Percentiles rank a stretch among this genome's conserved stretches.
These are phyloP conservation scores for Monosporascus sp. DNA, from an alignment of 2,329 filamentous ascomycete genomes.

Conservation along the genomic window DNA sequence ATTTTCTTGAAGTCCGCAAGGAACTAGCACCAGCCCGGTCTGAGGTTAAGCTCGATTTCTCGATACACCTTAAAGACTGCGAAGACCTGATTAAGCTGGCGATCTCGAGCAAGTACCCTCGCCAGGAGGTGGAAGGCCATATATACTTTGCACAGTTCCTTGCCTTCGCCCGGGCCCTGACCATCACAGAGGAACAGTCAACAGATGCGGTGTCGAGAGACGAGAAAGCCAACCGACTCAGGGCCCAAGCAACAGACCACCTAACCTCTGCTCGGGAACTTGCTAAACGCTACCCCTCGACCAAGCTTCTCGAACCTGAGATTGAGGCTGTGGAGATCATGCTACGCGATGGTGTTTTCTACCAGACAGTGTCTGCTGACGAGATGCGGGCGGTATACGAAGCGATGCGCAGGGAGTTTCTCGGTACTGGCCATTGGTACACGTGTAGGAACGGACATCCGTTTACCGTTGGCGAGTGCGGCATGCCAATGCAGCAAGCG, in stretches of 20 bases:
- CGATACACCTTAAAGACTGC: constrained; percentile 32
- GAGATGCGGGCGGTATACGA: constrained; percentile 45
- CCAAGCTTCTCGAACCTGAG: constrained; percentile 34
- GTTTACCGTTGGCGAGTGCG: constrained; percentile 62
- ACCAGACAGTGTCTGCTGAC: constrained; percentile 39
- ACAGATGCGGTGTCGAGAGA: background rate
- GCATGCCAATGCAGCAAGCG: constrained; percentile 57
- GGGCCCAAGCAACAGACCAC: constrained; percentile 6
- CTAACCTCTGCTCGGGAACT: constrained; percentile 8
- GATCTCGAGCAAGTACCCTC: constrained; percentile 24
- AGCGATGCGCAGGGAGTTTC: constrained; percentile 47
- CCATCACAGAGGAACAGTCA: background rate
- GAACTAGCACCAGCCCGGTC: background rate
- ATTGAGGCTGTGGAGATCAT: constrained; percentile 40
- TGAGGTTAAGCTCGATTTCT: constrained; percentile 20
- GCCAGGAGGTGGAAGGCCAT: constrained; percentile 44
- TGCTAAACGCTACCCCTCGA: constrained; percentile 17
- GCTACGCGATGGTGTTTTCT: constrained; percentile 41
- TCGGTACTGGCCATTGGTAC: constrained; percentile 58
- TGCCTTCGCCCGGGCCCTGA: constrained; percentile 32
- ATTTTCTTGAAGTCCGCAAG: constrained; percentile 24
- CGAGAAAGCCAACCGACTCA: constrained; percentile 1
- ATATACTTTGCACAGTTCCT: constrained; percentile 45
- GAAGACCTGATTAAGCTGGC: constrained; percentile 34
- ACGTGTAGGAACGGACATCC: constrained; percentile 51